Percentiles rank a stretch among this genome's conserved stretches.
These are phyloP conservation scores for Turritis glabra DNA, from an alignment of 345 rosid genomes.

Conservation along the genomic window DNA sequence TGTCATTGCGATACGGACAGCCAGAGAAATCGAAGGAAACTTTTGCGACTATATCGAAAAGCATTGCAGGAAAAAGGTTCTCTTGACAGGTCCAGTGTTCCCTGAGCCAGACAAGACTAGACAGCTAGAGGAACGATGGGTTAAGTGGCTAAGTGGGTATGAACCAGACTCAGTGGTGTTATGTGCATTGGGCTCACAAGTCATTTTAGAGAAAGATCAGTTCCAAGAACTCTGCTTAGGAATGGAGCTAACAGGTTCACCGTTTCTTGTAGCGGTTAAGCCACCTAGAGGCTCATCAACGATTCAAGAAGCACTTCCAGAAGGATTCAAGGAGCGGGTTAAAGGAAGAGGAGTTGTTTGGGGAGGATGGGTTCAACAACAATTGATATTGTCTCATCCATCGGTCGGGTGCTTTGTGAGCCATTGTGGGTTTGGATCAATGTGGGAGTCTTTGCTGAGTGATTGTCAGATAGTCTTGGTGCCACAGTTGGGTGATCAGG, in stretches of 20 bases:
- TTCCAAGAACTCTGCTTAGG: constrained; percentile 45
- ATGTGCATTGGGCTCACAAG: constrained; percentile 45
- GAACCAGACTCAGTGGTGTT: constrained; percentile 26
- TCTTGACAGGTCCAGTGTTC: constrained; percentile 40
- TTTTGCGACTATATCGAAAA: constrained; percentile 36
- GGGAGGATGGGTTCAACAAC: constrained; percentile 43
- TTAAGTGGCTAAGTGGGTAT: constrained; percentile 5
- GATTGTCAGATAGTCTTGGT: constrained; percentile 42
- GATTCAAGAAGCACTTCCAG: constrained; percentile 41
- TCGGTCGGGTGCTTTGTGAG: constrained; percentile 41
- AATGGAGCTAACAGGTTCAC: constrained; percentile 37
- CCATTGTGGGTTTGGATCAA: constrained; percentile 43
- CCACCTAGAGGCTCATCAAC: constrained; percentile 20
- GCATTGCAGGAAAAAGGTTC: neutral
- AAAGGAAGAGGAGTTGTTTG: constrained; percentile 34
- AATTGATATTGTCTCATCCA: constrained; percentile 28
- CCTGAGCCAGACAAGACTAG: constrained; percentile 17
- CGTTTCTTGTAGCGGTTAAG: constrained; percentile 42
- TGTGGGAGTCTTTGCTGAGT: constrained; percentile 44
- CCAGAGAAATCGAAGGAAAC: constrained; percentile 36
- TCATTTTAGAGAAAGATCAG: constrained; percentile 35
- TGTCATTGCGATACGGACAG: constrained; percentile 36
- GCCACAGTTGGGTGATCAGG: constrained; percentile 43
- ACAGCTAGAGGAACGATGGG: constrained; percentile 32
- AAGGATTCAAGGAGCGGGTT: constrained; percentile 38